A percentile compares a stretch with the other conserved stretches of the same genome.
These are phyloP conservation scores for Nannochloropsis gaditana DNA, from an alignment of 108 stramenopile species.

Conservation along the genomic window DNA sequence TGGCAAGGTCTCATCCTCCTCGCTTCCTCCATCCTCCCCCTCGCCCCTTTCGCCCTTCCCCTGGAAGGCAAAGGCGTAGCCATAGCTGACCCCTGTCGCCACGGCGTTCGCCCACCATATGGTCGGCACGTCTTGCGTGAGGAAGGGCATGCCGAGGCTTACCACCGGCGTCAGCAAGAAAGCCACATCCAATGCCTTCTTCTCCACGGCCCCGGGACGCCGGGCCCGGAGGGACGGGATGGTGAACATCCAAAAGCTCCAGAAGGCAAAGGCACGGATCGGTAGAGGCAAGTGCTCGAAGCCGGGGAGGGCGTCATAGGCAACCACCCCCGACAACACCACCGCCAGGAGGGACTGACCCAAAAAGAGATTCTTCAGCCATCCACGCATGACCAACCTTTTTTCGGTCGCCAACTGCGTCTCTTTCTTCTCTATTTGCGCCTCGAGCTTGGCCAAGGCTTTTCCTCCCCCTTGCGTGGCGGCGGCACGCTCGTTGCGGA, in stretches of 20 bases:
- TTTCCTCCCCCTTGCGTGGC: neutral
- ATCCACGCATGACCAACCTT: conserved; percentile 81
- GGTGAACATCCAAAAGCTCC: conserved; percentile 97
- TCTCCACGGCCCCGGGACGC: conserved; percentile 75
- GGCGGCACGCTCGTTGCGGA: conserved; percentile 23
- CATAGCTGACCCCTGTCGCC: conserved; percentile 33
- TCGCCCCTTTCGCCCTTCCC: conserved; percentile 8
- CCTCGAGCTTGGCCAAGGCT: conserved; percentile 53
- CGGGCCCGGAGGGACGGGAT: conserved; percentile 80
- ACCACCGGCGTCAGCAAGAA: conserved; percentile 82
- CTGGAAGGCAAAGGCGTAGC: conserved; percentile 35
- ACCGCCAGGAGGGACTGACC: conserved; percentile 78
- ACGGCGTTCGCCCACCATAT: conserved; percentile 48
- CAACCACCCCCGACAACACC: conserved; percentile 76
- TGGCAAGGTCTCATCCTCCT: conserved; percentile 28
- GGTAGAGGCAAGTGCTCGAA: conserved; percentile 68
- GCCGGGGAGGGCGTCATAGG: conserved; percentile 47
- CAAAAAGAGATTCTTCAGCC: conserved; percentile 87
- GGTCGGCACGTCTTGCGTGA: conserved; percentile 56
- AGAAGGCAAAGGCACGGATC: conserved; percentile 84
- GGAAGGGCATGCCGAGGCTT: conserved; percentile 71
- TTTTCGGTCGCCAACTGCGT: conserved; percentile 69
- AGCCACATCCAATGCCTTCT: conserved; percentile 86
- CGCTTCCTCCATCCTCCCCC: conserved; percentile 13
- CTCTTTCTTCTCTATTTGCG: conserved; percentile 78